Conservation (phyloP, 2,329 filamentous ascomycete species). For the Aspergillus texensis region DNA sequence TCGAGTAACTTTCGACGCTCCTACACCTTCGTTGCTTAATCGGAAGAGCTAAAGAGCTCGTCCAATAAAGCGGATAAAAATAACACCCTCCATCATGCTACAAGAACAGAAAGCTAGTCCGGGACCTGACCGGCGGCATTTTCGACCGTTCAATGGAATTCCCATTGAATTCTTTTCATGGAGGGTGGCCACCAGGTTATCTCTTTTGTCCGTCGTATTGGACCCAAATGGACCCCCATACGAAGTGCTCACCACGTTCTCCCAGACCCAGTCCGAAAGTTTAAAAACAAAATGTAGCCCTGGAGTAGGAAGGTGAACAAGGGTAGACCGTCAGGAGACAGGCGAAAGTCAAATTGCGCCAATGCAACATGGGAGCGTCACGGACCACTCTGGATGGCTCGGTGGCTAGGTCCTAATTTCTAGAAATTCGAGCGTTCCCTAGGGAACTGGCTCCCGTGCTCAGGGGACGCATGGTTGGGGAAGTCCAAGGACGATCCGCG, state of each 20-base stretch:
- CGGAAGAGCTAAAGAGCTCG: not conserved
- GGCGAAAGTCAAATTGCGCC: conserved; percentile 8
- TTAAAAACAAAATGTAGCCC: not conserved
- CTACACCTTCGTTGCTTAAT: not conserved
- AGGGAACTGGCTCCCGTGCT: conserved; percentile 9
- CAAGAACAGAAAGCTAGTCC: not conserved
- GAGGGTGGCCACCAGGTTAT: conserved; percentile 4
- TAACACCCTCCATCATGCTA: not conserved
- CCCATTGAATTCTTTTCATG: not conserved
- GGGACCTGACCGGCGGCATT: not conserved
- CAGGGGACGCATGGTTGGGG: conserved; percentile 17
- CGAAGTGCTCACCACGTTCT: not conserved
- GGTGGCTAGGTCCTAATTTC: conserved; percentile 6
- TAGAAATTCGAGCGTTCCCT: conserved; percentile 14
- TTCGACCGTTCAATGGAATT: conserved; percentile 1
- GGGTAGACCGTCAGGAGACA: not conserved
- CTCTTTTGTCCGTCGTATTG: conserved; percentile 6
- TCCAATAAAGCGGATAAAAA: not conserved
- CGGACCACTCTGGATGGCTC: not conserved
- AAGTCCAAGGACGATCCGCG: conserved; percentile 12
- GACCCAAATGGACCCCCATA: not conserved
- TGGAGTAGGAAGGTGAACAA: not conserved
- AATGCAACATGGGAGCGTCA: conserved; percentile 11
- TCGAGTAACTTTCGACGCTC: conserved; percentile 2
- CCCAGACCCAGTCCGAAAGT: not conserved